These are phyloP conservation scores for Cytidiella melzeri DNA, from an alignment of 768 basidiomycete species.

Conservation along the genomic window DNA sequence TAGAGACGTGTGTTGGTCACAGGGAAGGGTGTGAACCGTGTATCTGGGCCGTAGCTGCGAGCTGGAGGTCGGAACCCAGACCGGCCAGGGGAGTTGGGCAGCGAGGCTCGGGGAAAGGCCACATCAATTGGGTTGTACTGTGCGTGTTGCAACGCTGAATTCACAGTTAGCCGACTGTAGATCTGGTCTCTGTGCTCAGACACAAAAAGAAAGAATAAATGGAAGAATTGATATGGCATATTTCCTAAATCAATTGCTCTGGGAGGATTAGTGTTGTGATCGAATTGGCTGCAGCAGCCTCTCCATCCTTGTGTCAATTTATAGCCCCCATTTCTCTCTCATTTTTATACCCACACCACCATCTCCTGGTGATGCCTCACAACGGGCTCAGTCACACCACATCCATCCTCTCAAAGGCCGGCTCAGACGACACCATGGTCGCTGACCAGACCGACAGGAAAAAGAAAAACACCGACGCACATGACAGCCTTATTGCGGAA, in stretches of 20 bases:
- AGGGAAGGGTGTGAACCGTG: too few relatives aligned
- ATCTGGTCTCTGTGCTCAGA: background rate
- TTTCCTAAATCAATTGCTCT: background rate
- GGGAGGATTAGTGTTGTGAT: background rate
- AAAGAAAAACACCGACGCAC: slow-evolving; percentile 88
- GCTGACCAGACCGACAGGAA: slow-evolving; percentile 57
- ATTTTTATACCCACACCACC: too few relatives aligned
- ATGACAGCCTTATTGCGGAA: slow-evolving; percentile 76
- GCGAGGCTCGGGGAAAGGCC: background rate
- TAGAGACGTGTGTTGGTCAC: too few relatives aligned
- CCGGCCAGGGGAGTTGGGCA: too few relatives aligned
- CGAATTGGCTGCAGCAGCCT: slow-evolving; percentile 17
- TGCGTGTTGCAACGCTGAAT: background rate
- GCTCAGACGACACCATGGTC: slow-evolving; percentile 33
- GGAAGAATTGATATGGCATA: background rate
- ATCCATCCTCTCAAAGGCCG: slow-evolving; percentile 29
- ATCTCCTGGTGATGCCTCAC: slow-evolving; percentile 13
- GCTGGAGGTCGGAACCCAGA: too few relatives aligned
- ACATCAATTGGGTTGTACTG: too few relatives aligned
- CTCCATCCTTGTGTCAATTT: too few relatives aligned
- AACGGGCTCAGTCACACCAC: slow-evolving; percentile 19
- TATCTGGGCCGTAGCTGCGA: too few relatives aligned
- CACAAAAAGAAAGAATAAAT: slow-evolving; percentile 5
- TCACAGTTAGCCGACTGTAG: background rate
- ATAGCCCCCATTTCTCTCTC: slow-evolving; percentile 8